Evolutionary conservation across 2,329 filamentous ascomycete species (phyloP).

Genomic region (Arthrobotrys entomopaga): DNA sequence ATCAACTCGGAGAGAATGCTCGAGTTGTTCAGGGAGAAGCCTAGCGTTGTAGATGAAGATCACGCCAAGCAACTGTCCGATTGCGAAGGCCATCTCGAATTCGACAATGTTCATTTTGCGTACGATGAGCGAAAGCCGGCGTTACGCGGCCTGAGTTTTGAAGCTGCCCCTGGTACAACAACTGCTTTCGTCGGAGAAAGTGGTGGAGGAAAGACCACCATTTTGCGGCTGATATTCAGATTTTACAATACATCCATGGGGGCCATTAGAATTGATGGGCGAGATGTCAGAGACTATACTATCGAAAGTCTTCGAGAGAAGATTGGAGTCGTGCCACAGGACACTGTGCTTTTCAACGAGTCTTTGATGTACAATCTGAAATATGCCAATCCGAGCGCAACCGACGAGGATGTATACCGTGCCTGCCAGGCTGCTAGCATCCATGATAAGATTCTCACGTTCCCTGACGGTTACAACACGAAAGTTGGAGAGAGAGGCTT

Average conservation of each 20-base stretch:
- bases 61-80: conserved; percentile 71
- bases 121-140: conserved; percentile 90
- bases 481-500: conserved; percentile 91
- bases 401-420: conserved; percentile 81
- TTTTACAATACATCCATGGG: conserved; percentile 90
- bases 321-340: conserved; percentile 96
- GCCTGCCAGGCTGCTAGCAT: conserved; percentile 89
- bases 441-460: conserved; percentile 88
- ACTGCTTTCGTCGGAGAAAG: conserved; percentile 97
- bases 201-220: conserved; percentile 94
- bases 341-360: conserved; percentile 95
- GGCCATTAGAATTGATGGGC: conserved; percentile 83
- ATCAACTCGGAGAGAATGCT: conserved; percentile 96
- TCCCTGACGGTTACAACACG: conserved; percentile 87
- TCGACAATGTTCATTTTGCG: conserved; percentile 88
- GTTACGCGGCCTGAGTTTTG: conserved; percentile 83
- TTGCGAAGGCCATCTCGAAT: conserved; percentile 84
- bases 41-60: conserved; percentile 83
- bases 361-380: conserved; percentile 93
- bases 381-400: conserved; percentile 83
- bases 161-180: conserved; percentile 86
- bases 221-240: conserved; percentile 94
- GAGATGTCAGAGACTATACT: conserved; percentile 83
- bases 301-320: conserved; percentile 91
- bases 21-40: conserved; percentile 95